A percentile compares a stretch with the other conserved stretches of the same genome.
Evolutionary conservation across 331 rosid genomes (phyloP).

Genomic region (Malus hybrid): DNA sequence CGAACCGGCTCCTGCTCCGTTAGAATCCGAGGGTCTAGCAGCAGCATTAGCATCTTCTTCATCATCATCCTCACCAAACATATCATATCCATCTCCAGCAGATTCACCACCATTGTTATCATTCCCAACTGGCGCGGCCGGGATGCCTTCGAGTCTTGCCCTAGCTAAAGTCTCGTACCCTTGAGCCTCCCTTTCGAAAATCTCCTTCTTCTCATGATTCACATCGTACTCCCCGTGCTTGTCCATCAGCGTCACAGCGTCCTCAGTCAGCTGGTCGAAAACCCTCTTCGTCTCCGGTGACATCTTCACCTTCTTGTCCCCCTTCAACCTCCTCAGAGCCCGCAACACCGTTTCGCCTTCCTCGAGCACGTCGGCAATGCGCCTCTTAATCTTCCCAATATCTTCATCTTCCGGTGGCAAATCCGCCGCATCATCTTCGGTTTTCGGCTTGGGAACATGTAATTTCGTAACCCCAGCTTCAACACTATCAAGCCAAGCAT

Average conservation of each 20-base stretch:
- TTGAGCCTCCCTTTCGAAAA: conserved; percentile 21
- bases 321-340: conserved; percentile 94
- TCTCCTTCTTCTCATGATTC: conserved; percentile 14
- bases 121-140: not conserved
- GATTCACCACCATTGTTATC: conserved; percentile 14
- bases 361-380: conserved; percentile 71
- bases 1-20: not conserved
- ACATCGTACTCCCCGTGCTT: conserved; percentile 17
- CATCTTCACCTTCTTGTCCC: conserved; percentile 88
- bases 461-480: conserved; percentile 40
- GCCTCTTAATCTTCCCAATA: conserved; percentile 70
- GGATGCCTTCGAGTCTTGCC: conserved; percentile 29
- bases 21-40: not conserved
- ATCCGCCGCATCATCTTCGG: conserved; percentile 6
- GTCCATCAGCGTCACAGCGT: conserved; percentile 43
- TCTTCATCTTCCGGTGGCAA: not conserved
- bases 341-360: conserved; percentile 86
- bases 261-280: conserved; percentile 96
- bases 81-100: conserved; percentile 55
- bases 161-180: conserved; percentile 62
- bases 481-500: conserved; percentile 92
- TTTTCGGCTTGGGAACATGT: conserved; percentile 35
- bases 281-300: conserved; percentile 53
- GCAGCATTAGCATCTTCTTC: conserved; percentile 25
- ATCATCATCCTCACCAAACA: conserved; percentile 68